Conservation (phyloP, 2,329 filamentous ascomycete species). For the Ophiosphaerella narmari region DNA sequence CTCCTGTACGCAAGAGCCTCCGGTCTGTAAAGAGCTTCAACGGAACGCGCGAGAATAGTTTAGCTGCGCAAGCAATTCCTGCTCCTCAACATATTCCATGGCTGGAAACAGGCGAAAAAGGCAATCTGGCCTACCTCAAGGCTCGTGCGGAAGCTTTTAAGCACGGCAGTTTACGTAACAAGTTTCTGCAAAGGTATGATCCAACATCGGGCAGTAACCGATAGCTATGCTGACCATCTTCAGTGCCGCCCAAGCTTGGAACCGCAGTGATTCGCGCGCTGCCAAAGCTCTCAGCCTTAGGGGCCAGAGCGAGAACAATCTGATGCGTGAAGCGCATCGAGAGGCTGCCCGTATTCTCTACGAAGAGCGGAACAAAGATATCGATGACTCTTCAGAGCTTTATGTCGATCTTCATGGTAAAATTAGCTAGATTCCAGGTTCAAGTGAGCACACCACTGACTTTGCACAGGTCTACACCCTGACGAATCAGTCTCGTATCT, state of each 20-base stretch:
- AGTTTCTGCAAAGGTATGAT: conserved; percentile 85
- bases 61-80: conserved; percentile 80
- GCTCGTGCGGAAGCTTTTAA: conserved; percentile 95
- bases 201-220: not conserved
- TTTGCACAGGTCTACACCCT: conserved; percentile 73
- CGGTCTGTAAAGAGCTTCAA: conserved; percentile 70
- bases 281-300: conserved; percentile 93
- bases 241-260: conserved; percentile 97
- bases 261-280: conserved; percentile 93
- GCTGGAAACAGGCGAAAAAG: conserved; percentile 88
- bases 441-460: conserved; percentile 9
- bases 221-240: conserved; percentile 9
- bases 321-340: conserved; percentile 95
- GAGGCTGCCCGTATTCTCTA: conserved; percentile 92
- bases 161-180: conserved; percentile 93
- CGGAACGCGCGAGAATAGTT: conserved; percentile 74
- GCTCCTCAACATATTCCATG: conserved; percentile 92
- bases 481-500: conserved; percentile 96
- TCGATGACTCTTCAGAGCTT: conserved; percentile 67
- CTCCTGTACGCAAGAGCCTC: conserved; percentile 61
- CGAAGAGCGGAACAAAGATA: conserved; percentile 84
- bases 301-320: conserved; percentile 93
- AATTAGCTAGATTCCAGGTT: conserved; percentile 1
- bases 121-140: conserved; percentile 94
- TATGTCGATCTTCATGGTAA: conserved; percentile 88